Percentiles rank a stretch among this genome's conserved stretches.
Evolutionary conservation across 257 asterid genomes (phyloP).

Genomic region (Capsicum rhomboideum): DNA sequence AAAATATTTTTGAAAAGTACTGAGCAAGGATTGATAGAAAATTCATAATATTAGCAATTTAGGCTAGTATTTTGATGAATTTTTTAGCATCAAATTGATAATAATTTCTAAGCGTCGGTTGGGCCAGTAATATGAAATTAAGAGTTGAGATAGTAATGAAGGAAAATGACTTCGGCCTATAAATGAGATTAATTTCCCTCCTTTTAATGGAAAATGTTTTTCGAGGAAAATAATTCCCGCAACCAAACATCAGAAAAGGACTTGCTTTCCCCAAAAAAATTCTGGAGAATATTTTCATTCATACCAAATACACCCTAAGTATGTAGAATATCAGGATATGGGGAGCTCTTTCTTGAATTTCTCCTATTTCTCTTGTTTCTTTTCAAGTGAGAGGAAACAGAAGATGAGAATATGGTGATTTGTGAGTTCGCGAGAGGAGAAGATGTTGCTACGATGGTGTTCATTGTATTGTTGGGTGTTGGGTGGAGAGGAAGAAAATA

Average conservation of each 20-base stretch:
- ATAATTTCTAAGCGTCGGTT: not conserved
- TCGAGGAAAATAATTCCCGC: not conserved
- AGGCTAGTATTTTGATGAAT: not conserved
- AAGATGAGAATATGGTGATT: not conserved
- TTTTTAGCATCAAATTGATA: not conserved
- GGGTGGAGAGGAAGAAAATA: not conserved
- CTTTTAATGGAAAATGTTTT: not conserved
- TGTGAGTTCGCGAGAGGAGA: not conserved
- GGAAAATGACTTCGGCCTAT: not conserved
- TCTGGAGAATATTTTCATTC: not conserved
- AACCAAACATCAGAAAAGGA: not conserved
- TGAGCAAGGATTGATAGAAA: not conserved
- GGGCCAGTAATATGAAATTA: not conserved
- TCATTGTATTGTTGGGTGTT: not conserved
- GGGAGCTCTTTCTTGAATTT: not conserved
- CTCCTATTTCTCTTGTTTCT: not conserved
- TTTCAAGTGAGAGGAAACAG: not conserved
- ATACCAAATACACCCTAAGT: not conserved
- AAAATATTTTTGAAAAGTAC: not conserved
- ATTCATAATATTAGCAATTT: not conserved
- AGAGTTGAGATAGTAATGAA: not conserved
- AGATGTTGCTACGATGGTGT: not conserved
- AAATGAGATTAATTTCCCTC: not conserved
- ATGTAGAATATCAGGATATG: not conserved
- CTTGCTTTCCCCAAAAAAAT: not conserved